Evolutionary conservation across 768 basidiomycete genomes (phyloP).

Genomic region (Dacryopinax primogenitus): DNA sequence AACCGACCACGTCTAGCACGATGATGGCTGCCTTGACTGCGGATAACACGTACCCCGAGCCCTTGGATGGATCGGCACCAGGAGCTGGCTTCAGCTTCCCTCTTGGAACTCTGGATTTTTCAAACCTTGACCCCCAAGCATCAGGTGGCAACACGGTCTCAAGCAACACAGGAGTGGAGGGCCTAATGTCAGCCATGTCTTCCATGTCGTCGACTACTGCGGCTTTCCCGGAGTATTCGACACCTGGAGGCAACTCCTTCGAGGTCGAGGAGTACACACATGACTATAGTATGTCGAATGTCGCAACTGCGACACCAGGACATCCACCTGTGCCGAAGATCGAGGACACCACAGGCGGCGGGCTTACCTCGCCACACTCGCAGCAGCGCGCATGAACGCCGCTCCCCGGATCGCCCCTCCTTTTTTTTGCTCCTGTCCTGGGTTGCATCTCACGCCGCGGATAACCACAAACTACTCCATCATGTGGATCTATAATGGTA

Average conservation of each 20-base stretch:
- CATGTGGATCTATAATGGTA: slow-evolving; percentile 10
- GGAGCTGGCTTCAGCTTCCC: not conserved
- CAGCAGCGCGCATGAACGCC: too few species aligned
- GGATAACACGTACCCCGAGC: not conserved
- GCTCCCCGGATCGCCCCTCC: too few species aligned
- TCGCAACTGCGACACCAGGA: not conserved
- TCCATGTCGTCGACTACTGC: not conserved
- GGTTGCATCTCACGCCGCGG: not conserved
- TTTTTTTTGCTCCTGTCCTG: too few species aligned
- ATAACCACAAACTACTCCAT: not conserved
- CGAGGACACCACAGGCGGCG: not conserved
- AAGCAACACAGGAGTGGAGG: not conserved
- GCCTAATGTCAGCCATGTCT: slow-evolving; percentile 7
- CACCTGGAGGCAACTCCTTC: not conserved
- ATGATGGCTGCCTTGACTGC: slow-evolving; percentile 69
- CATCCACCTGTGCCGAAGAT: slow-evolving; percentile 1
- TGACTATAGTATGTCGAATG: slow-evolving; percentile 1
- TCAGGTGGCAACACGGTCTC: not conserved
- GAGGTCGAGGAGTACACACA: slow-evolving; percentile 3
- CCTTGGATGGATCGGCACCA: not conserved
- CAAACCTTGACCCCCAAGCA: not conserved
- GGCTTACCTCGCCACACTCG: not conserved
- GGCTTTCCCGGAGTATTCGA: not conserved
- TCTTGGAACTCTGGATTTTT: not conserved
- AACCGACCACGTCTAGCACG: slow-evolving; percentile 70